Evolutionary conservation across 2,329 filamentous ascomycete species (phyloP).

Genomic region (Colletotrichum sp.): DNA sequence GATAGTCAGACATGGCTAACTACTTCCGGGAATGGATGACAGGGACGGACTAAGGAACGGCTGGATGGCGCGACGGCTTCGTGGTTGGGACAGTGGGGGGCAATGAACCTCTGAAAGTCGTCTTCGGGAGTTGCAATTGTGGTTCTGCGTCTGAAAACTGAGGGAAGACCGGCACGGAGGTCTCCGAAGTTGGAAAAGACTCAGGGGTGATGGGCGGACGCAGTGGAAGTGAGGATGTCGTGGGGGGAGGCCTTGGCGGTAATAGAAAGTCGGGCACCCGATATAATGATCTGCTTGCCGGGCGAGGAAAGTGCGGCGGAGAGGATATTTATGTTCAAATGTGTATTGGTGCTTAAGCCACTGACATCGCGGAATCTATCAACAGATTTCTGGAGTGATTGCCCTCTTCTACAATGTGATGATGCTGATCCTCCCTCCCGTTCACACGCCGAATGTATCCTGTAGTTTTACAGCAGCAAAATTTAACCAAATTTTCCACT

Average conservation of each 20-base stretch:
- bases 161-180: neutral
- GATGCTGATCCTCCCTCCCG: neutral
- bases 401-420: neutral
- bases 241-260: neutral
- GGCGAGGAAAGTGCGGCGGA: neutral
- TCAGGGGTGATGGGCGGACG: neutral
- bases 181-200: neutral
- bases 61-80: neutral
- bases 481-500: neutral
- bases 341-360: neutral
- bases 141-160: neutral
- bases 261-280: neutral
- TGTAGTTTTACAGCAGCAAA: neutral
- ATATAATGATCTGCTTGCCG: neutral
- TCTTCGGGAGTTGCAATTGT: neutral
- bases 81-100: neutral
- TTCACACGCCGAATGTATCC: neutral
- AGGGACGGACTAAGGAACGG: neutral
- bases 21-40: neutral
- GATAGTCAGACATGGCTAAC: neutral
- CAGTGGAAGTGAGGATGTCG: neutral
- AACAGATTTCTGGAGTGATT: neutral
- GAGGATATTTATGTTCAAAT: neutral
- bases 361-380: slow-evolving; percentile 7
- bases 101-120: neutral